Evolutionary conservation across 2,329 filamentous ascomycete genomes (phyloP).

Genomic region (Huntiella moniliformis): DNA sequence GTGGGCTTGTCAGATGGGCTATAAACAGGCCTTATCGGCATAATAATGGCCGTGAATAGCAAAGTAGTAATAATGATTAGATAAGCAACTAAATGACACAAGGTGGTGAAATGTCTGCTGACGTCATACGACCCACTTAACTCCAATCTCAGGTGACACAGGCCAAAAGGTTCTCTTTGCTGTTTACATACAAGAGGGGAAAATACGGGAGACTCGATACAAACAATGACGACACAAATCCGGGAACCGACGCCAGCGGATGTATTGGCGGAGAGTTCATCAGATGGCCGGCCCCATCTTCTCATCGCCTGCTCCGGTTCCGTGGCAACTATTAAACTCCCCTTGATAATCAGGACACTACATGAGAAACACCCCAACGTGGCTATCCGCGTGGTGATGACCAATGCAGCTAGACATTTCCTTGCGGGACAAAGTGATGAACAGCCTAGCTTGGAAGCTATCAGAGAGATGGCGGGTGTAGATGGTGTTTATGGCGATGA

Average conservation of each 20-base stretch:
- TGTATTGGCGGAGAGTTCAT: constrained; percentile 1
- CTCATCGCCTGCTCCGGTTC: constrained; percentile 28
- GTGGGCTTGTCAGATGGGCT: constrained; percentile 11
- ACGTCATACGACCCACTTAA: too few species aligned
- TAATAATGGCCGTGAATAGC: too few species aligned
- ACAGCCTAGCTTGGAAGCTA: constrained; percentile 47
- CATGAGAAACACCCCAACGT: constrained; percentile 29
- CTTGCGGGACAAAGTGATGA: constrained; percentile 57
- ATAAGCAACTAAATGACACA: constrained; percentile 11
- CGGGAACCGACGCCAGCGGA: constrained; percentile 3
- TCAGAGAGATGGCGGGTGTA: constrained; percentile 48
- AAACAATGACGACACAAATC: too few species aligned
- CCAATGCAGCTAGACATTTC: constrained; percentile 54
- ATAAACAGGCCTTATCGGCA: too few species aligned
- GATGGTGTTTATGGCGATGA: constrained; percentile 65
- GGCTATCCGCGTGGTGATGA: constrained; percentile 73
- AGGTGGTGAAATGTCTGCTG: too few species aligned
- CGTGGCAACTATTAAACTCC: constrained; percentile 78
- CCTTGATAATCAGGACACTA: constrained; percentile 43
- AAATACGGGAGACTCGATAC: too few species aligned
- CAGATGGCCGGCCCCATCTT: constrained; percentile 25
- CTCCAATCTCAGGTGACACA: too few species aligned
- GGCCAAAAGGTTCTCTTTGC: too few species aligned
- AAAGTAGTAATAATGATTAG: too few species aligned
- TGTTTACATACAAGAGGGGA: too few species aligned